phyloP scores from a whole-genome alignment of 2,329 filamentous ascomycete species.

The Westerdykella ornata region DNA sequence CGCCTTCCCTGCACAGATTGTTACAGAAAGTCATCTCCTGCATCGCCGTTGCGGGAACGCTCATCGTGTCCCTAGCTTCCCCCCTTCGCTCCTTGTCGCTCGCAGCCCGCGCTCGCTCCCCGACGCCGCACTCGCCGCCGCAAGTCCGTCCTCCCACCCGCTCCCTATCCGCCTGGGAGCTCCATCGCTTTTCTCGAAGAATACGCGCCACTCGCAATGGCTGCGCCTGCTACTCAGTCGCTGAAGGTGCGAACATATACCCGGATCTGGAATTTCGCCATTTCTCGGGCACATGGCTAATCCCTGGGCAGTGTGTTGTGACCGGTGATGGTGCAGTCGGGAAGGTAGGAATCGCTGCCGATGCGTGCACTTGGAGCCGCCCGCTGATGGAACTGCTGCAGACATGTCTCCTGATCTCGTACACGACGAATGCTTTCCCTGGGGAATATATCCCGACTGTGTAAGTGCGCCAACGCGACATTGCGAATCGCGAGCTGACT shows the following conservation, averaged over 20 bases:
- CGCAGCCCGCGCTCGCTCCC: constrained; percentile 6
- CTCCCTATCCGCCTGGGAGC: constrained; percentile 2
- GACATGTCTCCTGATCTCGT: constrained; percentile 98
- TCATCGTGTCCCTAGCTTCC: background rate
- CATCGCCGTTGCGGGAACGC: constrained; percentile 4
- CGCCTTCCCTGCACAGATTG: too few species aligned
- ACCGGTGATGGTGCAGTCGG: constrained; percentile 98
- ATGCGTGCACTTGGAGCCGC: constrained; percentile 9
- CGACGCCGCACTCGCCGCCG: constrained; percentile 13
- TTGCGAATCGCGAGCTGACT: constrained; percentile 19
- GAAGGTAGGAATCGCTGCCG: constrained; percentile 60
- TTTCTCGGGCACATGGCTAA: constrained; percentile 13
- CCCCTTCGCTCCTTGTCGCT: constrained; percentile 4
- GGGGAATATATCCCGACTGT: constrained; percentile 99
- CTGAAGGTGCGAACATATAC: constrained; percentile 61
- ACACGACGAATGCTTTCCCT: constrained; percentile 99
- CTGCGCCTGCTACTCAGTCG: constrained; percentile 82
- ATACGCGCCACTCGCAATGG: constrained; percentile 45
- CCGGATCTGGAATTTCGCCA: background rate
- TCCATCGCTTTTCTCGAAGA: constrained; percentile 16
- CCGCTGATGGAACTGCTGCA: constrained; percentile 39
- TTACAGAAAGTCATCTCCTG: background rate
- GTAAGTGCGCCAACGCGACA: constrained; percentile 48
- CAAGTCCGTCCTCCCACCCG: constrained; percentile 5
- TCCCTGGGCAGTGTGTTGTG: constrained; percentile 72